Base-by-base conservation (phyloP, 164 flowering plant genomes). In the Nymphaea colorata region DNA sequence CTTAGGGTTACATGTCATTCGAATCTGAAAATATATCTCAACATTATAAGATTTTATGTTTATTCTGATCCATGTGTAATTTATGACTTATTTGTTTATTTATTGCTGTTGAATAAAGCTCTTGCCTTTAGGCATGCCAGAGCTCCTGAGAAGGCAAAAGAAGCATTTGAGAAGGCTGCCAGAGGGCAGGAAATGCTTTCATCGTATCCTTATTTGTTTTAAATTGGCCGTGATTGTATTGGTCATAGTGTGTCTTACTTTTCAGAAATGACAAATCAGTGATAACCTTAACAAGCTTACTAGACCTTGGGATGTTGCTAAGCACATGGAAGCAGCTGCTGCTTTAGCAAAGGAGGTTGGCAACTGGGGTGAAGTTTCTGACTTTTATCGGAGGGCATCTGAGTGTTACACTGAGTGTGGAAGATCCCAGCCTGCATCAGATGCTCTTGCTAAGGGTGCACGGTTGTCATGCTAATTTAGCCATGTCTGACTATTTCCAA, bases 281-380 rank as follows among this genome's bases (percentile, higher is more conserved):
- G 7, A 47, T 2, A 47, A 77, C 87, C 91, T 87, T 82, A 60
- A 85, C 82, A 59, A 79, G 72, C 18, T 66, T 78, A 67, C 67
- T 66, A 93, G 95, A 43, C 97, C 95, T 36, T 93, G 98, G 98
- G 98, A 93, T 86, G 98, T 97, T 78, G 98, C 98, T 45, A 93
- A 88, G 78, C 97, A 89, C 73, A 86, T 93, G 98, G 98, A 93
- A 67, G 83, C 97, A 70, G 94, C 96, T 71, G 98, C 82, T 72
- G 81, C 88, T 62, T 62, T 82, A 43, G 94, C 96, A 53, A 88
- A 87, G 84, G 97, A 93, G 66, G 74, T 87, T 47, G 69, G 82
- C 36, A 86, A 68, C 71, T 93, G 93, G 96, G 81, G 43, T 75
- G 95, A 93, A 80, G 98, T 89, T 69, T 77, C 89, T 69, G 97